Percentiles rank a stretch among this genome's conserved stretches.
Evolutionary conservation across 2,329 filamentous ascomycete genomes (phyloP).

Genomic region (Diplodia seriata): DNA sequence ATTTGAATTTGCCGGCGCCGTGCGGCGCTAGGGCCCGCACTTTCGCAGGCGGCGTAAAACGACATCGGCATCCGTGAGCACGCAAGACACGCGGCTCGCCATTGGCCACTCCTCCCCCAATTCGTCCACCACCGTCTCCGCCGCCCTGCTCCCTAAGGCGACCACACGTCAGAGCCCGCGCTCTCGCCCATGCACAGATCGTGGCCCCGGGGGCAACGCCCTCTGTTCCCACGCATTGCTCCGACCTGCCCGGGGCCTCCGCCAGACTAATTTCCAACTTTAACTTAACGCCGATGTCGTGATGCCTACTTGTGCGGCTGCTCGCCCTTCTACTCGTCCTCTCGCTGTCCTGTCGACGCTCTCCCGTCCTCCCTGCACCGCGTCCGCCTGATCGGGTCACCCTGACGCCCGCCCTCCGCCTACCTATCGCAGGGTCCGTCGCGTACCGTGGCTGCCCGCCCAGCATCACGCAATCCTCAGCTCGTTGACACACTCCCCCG

Average conservation of each 20-base stretch:
- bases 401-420: conserved; percentile 4
- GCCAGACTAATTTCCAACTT: conserved; percentile 28
- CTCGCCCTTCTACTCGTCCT: background rate
- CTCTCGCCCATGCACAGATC: conserved; percentile 10
- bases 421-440: conserved; percentile 21
- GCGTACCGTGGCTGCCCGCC: conserved; percentile 13
- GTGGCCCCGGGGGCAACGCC: conserved; percentile 5
- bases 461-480: conserved; percentile 27
- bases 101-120: conserved; percentile 20
- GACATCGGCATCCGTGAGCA: conserved; percentile 31
- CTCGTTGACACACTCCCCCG: conserved; percentile 16
- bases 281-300: conserved; percentile 30
- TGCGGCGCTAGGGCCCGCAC: conserved; percentile 14
- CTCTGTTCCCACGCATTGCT: background rate
- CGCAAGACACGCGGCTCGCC: conserved; percentile 26
- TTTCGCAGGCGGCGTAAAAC: conserved; percentile 29
- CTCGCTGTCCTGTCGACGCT: background rate
- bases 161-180: conserved; percentile 26
- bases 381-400: conserved; percentile 24
- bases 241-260: conserved; percentile 7
- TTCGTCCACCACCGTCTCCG: conserved; percentile 22
- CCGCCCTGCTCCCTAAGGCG: conserved; percentile 14
- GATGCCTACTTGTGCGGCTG: conserved; percentile 12
- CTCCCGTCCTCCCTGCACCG: background rate
- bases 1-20: conserved; percentile 12